Evolutionary conservation across 495 filamentous ascomycete genomes (phyloP), one percentile per base, ranked within the genome.

Genomic region (Chaetomium fimeti): DNA sequence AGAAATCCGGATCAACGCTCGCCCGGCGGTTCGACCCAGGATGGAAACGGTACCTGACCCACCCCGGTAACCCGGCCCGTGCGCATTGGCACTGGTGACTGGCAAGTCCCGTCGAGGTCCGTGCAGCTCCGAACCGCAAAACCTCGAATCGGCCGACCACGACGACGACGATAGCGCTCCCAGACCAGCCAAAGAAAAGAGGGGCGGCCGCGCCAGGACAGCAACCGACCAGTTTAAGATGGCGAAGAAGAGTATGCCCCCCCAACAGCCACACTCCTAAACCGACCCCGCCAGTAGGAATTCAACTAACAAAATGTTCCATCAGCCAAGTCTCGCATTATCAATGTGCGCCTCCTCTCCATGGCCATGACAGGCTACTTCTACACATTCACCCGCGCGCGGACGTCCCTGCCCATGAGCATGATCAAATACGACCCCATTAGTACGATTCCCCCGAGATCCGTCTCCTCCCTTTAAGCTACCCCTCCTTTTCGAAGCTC

Each of bases 401-500:
- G 95, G 57, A 80, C 82, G 27, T 83, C 93, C 62, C 81, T 87
- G 45, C 94, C 95, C 43, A 84, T 98, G 76, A 93, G 90, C 79
- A 96, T 98, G 92, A 82, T 98, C 67, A 99, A 99, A 80, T 98
- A 99, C 76, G 95, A 99, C 78, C 95, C 95, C 63, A 90, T 99
- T 70, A 90, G 96, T 90, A 91, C 77, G 91, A 47, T 0, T 32
- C 28, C 47, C 36, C 52, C 52, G 43, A 22, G 24, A 20, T 38
- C 48, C 29, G 5, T 55, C 18, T 24, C 5, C 22, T 42, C 18
- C 29, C 25, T 40, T 27, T 36, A 9, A 36, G 32, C 32, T n/a
- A 9, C 32, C 8, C 45, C 38, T 43, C 40, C 16, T 36, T 36
- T 18, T 43, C 16, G 40, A 18, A 43, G 5, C 40, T 13, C 3